Evolutionary conservation across 2,329 filamentous ascomycete species (phyloP).

Genomic region (Colletotrichum phormii): DNA sequence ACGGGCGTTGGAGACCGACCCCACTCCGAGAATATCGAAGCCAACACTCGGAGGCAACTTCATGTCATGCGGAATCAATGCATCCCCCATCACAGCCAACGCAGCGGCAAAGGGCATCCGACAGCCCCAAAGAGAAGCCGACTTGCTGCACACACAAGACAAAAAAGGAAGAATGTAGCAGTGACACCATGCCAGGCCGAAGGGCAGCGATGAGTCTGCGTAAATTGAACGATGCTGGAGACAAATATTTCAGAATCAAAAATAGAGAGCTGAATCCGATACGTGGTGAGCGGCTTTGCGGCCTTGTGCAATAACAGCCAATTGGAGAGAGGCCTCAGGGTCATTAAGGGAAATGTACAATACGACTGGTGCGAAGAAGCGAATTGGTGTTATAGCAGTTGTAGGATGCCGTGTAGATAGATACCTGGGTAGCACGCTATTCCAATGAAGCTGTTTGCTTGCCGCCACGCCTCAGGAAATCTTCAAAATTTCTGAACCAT

Average conservation of each 20-base stretch:
- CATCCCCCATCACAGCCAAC: neutral
- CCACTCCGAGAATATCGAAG: neutral
- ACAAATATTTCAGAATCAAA: slow-evolving; percentile 15
- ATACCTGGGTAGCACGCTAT: neutral
- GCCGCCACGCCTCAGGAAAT: neutral
- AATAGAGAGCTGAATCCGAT: neutral
- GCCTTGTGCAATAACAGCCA: neutral
- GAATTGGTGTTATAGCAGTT: neutral
- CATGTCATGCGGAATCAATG: neutral
- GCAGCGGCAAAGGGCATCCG: neutral
- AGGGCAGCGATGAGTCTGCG: slow-evolving; percentile 8
- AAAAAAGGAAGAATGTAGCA: neutral
- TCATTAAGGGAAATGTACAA: neutral
- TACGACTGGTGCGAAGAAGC: neutral
- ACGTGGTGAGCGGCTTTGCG: neutral
- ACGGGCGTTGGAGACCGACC: neutral
- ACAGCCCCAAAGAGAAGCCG: neutral
- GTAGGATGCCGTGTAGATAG: neutral
- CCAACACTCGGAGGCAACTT: neutral
- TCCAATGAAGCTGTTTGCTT: neutral
- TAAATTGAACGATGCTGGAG: slow-evolving; percentile 1
- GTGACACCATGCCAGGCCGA: neutral
- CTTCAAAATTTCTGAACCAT: neutral
- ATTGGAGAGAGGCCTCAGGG: neutral
- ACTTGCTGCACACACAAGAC: neutral